phyloP scores from a whole-genome alignment of 73 alveolate species.

The Paramecium pentaurelia region DNA sequence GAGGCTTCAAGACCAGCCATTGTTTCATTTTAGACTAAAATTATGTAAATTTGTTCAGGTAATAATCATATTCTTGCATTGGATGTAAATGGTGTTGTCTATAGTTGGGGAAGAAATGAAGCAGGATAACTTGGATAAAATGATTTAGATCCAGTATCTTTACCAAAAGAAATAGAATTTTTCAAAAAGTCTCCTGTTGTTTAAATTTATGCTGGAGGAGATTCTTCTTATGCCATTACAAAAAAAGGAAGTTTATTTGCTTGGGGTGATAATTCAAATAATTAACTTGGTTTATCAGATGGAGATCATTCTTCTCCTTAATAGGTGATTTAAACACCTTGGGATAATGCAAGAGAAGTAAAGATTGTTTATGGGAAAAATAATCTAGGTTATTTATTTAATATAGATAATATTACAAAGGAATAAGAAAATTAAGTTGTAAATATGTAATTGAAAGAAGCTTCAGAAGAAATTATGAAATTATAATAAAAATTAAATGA shows the following conservation, averaged over 20 bases:
- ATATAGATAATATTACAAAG: background rate
- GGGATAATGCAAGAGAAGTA: background rate
- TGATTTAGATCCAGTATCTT: background rate
- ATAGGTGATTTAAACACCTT: conserved; percentile 12
- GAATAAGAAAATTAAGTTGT: background rate
- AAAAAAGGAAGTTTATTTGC: background rate
- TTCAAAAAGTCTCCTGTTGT: background rate
- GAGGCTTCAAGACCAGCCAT: background rate
- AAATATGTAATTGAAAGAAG: background rate
- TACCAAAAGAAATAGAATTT: conserved; percentile 18
- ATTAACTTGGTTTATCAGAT: background rate
- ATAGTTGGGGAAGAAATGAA: conserved; percentile 12
- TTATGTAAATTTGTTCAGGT: background rate
- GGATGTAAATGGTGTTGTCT: background rate
- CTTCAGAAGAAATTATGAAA: background rate
- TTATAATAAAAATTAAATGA: background rate
- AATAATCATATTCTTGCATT: background rate
- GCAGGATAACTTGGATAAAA: background rate
- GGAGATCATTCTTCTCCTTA: background rate
- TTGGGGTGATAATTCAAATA: conserved; percentile 37
- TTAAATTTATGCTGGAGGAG: background rate
- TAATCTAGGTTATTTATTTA: background rate
- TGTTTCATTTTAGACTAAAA: background rate
- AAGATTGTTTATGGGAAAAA: background rate
- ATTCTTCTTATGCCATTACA: background rate